phyloP scores from a whole-genome alignment of 352 stramenopile genomes.

The Phytophthora europaea region DNA sequence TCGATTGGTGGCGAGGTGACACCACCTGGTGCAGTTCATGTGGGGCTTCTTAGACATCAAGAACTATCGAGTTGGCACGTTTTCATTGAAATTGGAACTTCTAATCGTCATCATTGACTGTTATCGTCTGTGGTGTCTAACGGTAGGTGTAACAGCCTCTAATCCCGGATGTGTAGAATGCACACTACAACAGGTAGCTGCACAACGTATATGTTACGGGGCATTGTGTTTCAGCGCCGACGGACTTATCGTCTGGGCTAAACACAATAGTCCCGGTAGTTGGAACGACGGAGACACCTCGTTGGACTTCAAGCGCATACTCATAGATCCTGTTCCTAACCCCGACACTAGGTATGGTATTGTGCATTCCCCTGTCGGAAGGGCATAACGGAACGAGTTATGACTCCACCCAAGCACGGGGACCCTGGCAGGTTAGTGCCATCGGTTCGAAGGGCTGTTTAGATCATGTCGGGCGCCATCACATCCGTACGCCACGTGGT shows the following conservation, averaged over 20 bases:
- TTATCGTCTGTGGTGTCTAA: too few species aligned
- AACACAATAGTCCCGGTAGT: too few species aligned
- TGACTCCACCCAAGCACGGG: background rate
- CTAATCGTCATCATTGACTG: too few species aligned
- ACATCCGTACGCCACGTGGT: background rate
- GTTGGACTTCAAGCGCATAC: background rate
- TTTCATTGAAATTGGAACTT: background rate
- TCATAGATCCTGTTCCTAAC: background rate
- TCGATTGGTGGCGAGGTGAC: background rate
- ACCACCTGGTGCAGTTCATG: slow-evolving; percentile 15
- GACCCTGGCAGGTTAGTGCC: background rate
- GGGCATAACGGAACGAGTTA: background rate
- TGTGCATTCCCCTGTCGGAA: background rate
- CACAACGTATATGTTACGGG: too few species aligned
- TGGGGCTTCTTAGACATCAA: slow-evolving; percentile 15
- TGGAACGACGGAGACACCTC: too few species aligned
- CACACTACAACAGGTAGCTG: too few species aligned
- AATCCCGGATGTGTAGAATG: too few species aligned
- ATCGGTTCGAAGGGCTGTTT: background rate
- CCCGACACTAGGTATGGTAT: background rate
- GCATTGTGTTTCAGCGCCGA: too few species aligned
- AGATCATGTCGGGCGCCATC: background rate
- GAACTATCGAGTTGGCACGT: background rate
- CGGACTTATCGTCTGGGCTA: too few species aligned
- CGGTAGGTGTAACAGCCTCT: too few species aligned